A percentile compares a stretch with the other conserved stretches of the same genome.
phyloP scores from a whole-genome alignment of 2,329 filamentous ascomycete species.

The Beauveria pseudobassiana region DNA sequence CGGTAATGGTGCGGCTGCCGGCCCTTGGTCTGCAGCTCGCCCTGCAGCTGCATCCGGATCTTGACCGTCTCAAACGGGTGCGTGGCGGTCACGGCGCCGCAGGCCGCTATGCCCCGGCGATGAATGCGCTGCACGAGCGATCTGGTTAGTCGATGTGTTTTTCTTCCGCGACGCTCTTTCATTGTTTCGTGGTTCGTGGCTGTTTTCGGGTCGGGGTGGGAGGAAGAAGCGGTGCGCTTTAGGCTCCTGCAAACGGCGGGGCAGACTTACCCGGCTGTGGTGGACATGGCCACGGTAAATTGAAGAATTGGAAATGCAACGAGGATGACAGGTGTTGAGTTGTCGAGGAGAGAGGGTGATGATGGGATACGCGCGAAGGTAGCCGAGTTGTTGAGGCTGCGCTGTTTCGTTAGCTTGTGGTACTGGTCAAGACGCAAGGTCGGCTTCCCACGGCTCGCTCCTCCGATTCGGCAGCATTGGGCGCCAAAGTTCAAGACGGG shows the following conservation, averaged over 20 bases:
- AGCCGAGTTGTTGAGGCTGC: background rate
- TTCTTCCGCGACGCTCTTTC: background rate
- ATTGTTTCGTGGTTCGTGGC: background rate
- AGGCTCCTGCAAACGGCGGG: background rate
- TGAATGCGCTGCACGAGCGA: conserved; percentile 62
- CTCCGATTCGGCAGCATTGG: background rate
- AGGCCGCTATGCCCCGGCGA: conserved; percentile 96
- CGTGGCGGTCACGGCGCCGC: conserved; percentile 93
- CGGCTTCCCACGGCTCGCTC: background rate
- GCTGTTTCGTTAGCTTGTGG: conserved; percentile 5
- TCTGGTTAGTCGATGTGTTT: background rate
- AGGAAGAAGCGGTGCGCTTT: background rate
- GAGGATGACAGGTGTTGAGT: background rate
- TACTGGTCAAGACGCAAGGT: background rate
- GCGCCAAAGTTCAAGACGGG: background rate
- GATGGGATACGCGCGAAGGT: background rate
- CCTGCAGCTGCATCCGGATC: conserved; percentile 94
- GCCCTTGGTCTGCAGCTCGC: conserved; percentile 82
- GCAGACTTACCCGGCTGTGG: conserved; percentile 6
- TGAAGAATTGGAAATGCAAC: background rate
- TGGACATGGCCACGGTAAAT: conserved; percentile 9
- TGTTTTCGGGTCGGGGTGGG: background rate
- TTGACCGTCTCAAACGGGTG: conserved; percentile 99
- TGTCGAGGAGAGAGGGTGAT: background rate
- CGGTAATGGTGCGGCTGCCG: conserved; percentile 83